Base-by-base conservation (phyloP, 2,329 filamentous ascomycete genomes). In the Fusarium equiseti region DNA sequence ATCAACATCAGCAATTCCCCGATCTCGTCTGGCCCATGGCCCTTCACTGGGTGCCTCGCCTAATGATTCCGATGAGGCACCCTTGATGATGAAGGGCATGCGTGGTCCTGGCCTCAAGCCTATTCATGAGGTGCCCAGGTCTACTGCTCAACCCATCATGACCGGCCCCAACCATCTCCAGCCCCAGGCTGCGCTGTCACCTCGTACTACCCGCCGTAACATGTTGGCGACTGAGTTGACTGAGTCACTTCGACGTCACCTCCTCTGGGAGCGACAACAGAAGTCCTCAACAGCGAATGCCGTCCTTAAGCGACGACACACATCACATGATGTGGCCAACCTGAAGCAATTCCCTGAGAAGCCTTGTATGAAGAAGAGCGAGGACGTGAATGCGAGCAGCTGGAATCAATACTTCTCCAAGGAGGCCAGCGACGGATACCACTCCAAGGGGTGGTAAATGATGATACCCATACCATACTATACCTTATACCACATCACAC, bases 221-320 rank as follows among this genome's bases (percentile, higher is more conserved):
- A 99, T 99, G 96, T 87, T 99, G 60, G 92, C 93, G 11, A 97
- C 93, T 1, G 96, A 99, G 83, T 85, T 99, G 58, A 98, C 95
- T 4, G 94, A 97, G 79, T 97, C 94, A 24, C 89, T 99, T 6
- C 90, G 96, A 24, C 92, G 94, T 74, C 93, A 98, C 75, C 90
- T 99, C 18, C 88, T 98, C 18, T 97, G 94, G 92, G 96, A 99
- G 80, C 91, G 96, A 55, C 94, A 97, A 77, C 95, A 98, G 78
- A 97, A 96, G 87, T 94, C 93, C 63, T 92, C 92, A 35, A 95
- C 94, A 10, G 93, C 91, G 75, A 95, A 95, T 70, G 94, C 95
- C 2, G 93, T 95, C 58, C 86, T 97, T 62, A 97, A 97, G 85
- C 90, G 95, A 68, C 88, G 94, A 64, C 94, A 98, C 79, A 97